These are phyloP conservation scores for Echinosophora koreensis DNA, from an alignment of 306 rosid species.

Conservation along the genomic window DNA sequence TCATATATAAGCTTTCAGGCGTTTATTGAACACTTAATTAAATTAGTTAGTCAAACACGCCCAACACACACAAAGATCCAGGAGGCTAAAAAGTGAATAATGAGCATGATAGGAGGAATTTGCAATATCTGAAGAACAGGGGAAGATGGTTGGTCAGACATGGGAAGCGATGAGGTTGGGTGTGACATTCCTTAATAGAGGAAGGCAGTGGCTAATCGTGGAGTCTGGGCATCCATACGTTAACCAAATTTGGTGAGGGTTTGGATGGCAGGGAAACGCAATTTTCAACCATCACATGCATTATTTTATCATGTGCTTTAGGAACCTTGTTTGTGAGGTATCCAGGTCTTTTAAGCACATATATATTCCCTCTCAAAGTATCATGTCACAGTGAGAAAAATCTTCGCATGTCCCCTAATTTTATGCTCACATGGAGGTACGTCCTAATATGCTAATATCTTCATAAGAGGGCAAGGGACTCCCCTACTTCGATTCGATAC, in stretches of 20 bases:
- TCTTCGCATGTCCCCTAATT: conserved; percentile 47
- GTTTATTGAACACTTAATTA: no score
- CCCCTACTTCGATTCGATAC: background rate
- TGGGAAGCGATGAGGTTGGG: conserved; percentile 42
- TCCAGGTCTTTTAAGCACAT: conserved; percentile 40
- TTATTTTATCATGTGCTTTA: conserved; percentile 60
- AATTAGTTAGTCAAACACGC: no score
- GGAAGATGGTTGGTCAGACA: conserved; percentile 38
- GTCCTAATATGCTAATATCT: conserved; percentile 43
- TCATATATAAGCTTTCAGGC: no score
- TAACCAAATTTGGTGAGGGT: conserved; percentile 6
- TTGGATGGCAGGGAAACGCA: conserved; percentile 46
- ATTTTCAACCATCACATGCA: conserved; percentile 58
- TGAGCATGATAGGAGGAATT: conserved; percentile 13
- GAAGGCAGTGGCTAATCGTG: conserved; percentile 47
- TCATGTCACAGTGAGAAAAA: conserved; percentile 44
- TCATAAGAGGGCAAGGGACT: conserved; percentile 15
- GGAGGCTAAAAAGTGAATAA: background rate
- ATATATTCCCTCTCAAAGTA: conserved; percentile 39
- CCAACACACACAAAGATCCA: no score
- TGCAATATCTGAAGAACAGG: background rate
- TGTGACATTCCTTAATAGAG: conserved; percentile 35
- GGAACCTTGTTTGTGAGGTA: conserved; percentile 44
- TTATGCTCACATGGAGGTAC: conserved; percentile 40
- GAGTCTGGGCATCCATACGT: conserved; percentile 46